phyloP scores from a whole-genome alignment of 1,284 basidiomycete genomes.

The Rugosomyces carneus region DNA sequence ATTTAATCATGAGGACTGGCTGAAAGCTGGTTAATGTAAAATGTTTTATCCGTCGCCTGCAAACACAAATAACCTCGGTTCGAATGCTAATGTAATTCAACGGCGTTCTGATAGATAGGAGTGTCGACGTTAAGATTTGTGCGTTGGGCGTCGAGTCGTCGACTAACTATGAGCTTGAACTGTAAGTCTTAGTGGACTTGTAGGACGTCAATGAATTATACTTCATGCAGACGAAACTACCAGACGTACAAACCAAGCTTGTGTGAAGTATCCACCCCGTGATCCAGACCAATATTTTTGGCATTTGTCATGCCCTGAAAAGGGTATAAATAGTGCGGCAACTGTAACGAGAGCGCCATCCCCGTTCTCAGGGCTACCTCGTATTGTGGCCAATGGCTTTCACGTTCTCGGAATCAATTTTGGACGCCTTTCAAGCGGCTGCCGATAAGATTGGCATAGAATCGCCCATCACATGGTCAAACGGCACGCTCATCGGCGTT shows the following conservation, averaged over 20 bases:
- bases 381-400: conserved; percentile 3
- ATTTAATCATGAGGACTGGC: conserved; percentile 87
- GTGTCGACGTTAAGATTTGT: too few species aligned
- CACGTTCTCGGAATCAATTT: conserved; percentile 4
- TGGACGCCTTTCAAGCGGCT: conserved; percentile 11
- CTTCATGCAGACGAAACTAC: too few species aligned
- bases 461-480: conserved; percentile 8
- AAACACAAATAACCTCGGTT: too few species aligned
- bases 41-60: too few species aligned
- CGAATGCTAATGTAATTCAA: too few species aligned
- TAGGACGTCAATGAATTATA: too few species aligned
- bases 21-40: too few species aligned
- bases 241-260: too few species aligned
- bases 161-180: too few species aligned
- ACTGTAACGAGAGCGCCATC: not conserved
- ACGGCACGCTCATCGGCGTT: not conserved
- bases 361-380: not conserved
- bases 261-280: not conserved
- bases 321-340: not conserved
- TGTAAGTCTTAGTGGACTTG: too few species aligned
- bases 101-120: too few species aligned
- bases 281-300: not conserved
- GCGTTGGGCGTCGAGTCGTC: too few species aligned
- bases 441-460: conserved; percentile 4
- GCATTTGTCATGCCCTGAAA: not conserved